phyloP scores from a whole-genome alignment of 2,329 filamentous ascomycete genomes.

The Cercospora beticola region DNA sequence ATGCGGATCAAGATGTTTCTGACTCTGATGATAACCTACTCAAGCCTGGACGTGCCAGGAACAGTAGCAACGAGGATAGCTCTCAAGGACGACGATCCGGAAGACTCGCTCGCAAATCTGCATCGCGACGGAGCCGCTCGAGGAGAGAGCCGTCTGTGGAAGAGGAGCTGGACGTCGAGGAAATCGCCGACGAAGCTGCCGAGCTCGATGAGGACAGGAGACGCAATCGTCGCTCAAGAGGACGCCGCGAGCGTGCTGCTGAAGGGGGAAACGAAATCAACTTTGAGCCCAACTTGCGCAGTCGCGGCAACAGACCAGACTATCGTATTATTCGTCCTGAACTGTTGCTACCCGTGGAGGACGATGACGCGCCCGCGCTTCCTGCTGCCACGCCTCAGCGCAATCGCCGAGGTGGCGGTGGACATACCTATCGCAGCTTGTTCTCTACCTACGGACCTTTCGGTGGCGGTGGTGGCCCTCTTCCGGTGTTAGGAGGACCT shows the following conservation, averaged over 20 bases:
- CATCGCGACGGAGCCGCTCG: conserved; percentile 47
- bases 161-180: conserved; percentile 48
- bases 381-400: conserved; percentile 63
- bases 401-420: conserved; percentile 58
- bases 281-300: conserved; percentile 55
- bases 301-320: conserved; percentile 70
- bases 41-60: conserved; percentile 47
- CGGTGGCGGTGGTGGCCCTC: conserved; percentile 74
- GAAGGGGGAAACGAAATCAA: conserved; percentile 31
- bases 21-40: conserved; percentile 48
- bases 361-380: conserved; percentile 65
- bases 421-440: conserved; percentile 69
- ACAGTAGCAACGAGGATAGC: conserved; percentile 46
- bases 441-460: conserved; percentile 93
- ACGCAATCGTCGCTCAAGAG: conserved; percentile 39
- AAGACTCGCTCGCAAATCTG: conserved; percentile 51
- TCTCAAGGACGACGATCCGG: conserved; percentile 49
- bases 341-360: conserved; percentile 68
- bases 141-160: conserved; percentile 48
- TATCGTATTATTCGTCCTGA: conserved; percentile 84
- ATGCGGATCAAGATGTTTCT: conserved; percentile 54
- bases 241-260: conserved; percentile 35
- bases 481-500: conserved; percentile 70
- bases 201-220: conserved; percentile 56
- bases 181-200: conserved; percentile 57